Percentiles rank a stretch among this genome's conserved stretches.
Evolutionary conservation across 2,329 filamentous ascomycete species (phyloP).

Genomic region (Aspergillus neoniger): DNA sequence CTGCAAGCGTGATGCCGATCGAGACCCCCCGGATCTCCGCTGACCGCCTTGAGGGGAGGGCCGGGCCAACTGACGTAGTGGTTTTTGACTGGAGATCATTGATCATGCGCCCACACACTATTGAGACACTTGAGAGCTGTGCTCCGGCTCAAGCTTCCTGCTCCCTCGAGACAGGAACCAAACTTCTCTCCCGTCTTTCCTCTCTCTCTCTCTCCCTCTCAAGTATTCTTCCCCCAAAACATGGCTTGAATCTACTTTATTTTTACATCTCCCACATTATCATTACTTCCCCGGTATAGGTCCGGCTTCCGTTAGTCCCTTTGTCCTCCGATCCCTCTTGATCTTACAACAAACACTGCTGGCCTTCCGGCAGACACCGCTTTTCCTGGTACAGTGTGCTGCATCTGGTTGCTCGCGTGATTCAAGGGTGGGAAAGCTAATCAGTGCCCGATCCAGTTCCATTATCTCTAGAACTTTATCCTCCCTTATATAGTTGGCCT

Average conservation of each 20-base stretch:
- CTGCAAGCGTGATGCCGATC: too few species aligned
- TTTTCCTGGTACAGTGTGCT: conserved; percentile 5
- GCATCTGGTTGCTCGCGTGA: conserved; percentile 10
- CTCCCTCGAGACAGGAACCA: not conserved
- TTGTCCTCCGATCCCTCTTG: not conserved
- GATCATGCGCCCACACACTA: not conserved
- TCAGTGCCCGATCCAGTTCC: not conserved
- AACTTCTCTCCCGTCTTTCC: not conserved
- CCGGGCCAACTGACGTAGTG: conserved; percentile 1
- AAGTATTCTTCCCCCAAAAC: not conserved
- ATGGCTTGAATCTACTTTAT: conserved; percentile 6
- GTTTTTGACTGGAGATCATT: not conserved
- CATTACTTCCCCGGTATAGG: not conserved
- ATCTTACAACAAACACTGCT: too few species aligned
- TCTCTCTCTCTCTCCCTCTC: not conserved
- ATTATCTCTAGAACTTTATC: not conserved
- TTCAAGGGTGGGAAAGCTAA: conserved; percentile 5
- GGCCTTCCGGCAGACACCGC: conserved; percentile 12
- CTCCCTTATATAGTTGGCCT: not conserved
- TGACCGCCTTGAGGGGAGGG: conserved; percentile 15
- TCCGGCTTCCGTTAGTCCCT: not conserved
- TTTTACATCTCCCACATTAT: conserved; percentile 7
- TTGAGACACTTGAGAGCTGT: not conserved
- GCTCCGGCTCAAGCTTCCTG: conserved; percentile 1
- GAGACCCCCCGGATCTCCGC: conserved; percentile 13